Percentiles rank a stretch among this genome's conserved stretches.
phyloP scores from a whole-genome alignment of 495 filamentous ascomycete species.

The Penicillium flavigenum region DNA sequence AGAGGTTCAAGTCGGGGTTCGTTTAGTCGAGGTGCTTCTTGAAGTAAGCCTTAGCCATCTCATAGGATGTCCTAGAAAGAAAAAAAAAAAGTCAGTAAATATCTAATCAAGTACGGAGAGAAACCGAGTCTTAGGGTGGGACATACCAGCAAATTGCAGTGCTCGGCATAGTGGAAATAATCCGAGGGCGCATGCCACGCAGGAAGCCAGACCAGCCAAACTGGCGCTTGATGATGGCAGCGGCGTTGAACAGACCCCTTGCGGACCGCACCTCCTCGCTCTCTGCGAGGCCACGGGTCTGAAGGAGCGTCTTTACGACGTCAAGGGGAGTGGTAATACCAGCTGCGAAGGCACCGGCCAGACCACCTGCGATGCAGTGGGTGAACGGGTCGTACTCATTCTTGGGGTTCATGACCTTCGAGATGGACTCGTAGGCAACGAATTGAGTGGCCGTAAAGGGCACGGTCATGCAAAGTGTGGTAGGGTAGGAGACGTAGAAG shows the following conservation, averaged over 20 bases:
- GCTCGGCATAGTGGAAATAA: slow-evolving; percentile 96
- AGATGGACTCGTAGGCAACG: slow-evolving; percentile 94
- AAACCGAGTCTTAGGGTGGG: slow-evolving; percentile 19
- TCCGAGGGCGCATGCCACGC: slow-evolving; percentile 83
- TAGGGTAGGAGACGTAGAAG: slow-evolving; percentile 99
- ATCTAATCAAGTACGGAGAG: background rate
- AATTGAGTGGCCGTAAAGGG: slow-evolving; percentile 97
- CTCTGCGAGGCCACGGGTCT: slow-evolving; percentile 79
- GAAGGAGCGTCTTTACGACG: slow-evolving; percentile 95
- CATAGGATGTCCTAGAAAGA: slow-evolving; percentile 66
- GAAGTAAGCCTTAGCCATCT: slow-evolving; percentile 77
- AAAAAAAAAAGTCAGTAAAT: slow-evolving; percentile 19
- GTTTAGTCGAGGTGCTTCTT: slow-evolving; percentile 43
- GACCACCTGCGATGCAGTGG: slow-evolving; percentile 86
- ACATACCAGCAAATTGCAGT: slow-evolving; percentile 98
- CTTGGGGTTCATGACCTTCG: slow-evolving; percentile 83
- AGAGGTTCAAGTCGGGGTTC: slow-evolving; percentile 12
- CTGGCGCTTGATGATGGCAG: slow-evolving; percentile 75
- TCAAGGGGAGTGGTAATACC: slow-evolving; percentile 94
- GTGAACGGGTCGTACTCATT: slow-evolving; percentile 86
- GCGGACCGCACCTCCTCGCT: slow-evolving; percentile 83
- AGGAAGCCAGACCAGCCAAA: slow-evolving; percentile 89
- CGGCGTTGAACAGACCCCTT: slow-evolving; percentile 78
- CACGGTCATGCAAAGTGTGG: slow-evolving; percentile 96
- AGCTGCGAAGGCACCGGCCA: slow-evolving; percentile 91